Conservation (phyloP, 148 eudicot species). For the Polygonum aviculare region DNA sequence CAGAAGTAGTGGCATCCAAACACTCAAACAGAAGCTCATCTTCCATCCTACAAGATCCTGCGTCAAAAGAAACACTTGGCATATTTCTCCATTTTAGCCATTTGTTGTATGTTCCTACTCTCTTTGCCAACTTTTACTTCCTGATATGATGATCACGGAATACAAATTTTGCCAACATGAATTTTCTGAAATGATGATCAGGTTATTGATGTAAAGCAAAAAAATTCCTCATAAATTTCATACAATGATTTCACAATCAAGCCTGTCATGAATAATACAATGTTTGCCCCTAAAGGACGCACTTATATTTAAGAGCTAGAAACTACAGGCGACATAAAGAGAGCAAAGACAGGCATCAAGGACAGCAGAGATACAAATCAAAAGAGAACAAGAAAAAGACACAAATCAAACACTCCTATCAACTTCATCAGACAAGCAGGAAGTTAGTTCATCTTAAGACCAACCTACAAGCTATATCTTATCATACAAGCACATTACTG, state of each 20-base stretch:
- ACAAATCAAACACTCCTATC: neutral
- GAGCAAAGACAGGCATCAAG: neutral
- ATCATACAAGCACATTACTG: neutral
- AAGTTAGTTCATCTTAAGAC: neutral
- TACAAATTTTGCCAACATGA: slow-evolving; percentile 9
- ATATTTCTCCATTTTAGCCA: slow-evolving; percentile 33
- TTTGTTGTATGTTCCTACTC: neutral
- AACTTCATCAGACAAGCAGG: neutral
- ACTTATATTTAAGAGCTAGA: neutral
- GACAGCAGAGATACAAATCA: neutral
- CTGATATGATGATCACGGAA: neutral
- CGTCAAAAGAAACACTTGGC: slow-evolving; percentile 87
- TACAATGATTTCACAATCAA: neutral
- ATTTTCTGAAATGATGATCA: neutral
- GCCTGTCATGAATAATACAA: neutral
- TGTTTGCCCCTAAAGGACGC: neutral
- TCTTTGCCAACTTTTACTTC: slow-evolving; percentile 10
- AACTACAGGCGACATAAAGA: neutral
- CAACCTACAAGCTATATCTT: neutral
- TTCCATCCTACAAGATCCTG: slow-evolving; percentile 61
- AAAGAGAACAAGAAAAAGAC: neutral
- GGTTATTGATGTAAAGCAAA: neutral
- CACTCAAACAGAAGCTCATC: slow-evolving; percentile 73
- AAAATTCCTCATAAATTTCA: neutral
- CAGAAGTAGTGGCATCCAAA: slow-evolving; percentile 61